Conservation (phyloP, 495 filamentous ascomycete genomes). For the Talaromyces adpressus region DNA sequence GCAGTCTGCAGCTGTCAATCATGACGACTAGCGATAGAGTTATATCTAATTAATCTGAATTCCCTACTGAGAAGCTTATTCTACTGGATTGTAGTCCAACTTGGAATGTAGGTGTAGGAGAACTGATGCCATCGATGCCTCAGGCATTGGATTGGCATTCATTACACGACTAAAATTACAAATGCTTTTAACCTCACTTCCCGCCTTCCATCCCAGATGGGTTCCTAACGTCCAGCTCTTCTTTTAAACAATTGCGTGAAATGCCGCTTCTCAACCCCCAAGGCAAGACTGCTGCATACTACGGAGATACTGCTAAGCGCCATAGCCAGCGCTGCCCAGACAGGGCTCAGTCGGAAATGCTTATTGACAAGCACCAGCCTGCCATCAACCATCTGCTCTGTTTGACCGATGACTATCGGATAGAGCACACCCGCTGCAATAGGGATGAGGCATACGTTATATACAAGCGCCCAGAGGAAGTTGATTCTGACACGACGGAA, state of each 20-base stretch:
- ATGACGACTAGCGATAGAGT: neutral
- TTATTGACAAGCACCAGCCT: conserved; percentile 20
- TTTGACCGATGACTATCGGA: conserved; percentile 48
- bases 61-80: neutral
- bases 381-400: conserved; percentile 27
- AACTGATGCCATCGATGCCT: neutral
- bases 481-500: conserved; percentile 82
- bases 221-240: neutral
- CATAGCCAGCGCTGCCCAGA: conserved; percentile 85
- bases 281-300: conserved; percentile 61
- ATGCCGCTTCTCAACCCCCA: conserved; percentile 39
- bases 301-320: conserved; percentile 79
- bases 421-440: conserved; percentile 82
- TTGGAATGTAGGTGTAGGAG: neutral
- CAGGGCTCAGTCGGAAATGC: conserved; percentile 59
- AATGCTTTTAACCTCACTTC: neutral
- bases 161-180: neutral
- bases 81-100: neutral
- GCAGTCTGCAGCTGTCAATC: neutral
- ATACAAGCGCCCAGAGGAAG: conserved; percentile 80
- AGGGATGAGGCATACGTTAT: conserved; percentile 71
- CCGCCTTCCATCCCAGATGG: neutral
- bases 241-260: conserved; percentile 16
- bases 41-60: neutral
- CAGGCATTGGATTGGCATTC: neutral